phyloP scores from a whole-genome alignment of 2,329 filamentous ascomycete species.

The Alternaria ethzedia region DNA sequence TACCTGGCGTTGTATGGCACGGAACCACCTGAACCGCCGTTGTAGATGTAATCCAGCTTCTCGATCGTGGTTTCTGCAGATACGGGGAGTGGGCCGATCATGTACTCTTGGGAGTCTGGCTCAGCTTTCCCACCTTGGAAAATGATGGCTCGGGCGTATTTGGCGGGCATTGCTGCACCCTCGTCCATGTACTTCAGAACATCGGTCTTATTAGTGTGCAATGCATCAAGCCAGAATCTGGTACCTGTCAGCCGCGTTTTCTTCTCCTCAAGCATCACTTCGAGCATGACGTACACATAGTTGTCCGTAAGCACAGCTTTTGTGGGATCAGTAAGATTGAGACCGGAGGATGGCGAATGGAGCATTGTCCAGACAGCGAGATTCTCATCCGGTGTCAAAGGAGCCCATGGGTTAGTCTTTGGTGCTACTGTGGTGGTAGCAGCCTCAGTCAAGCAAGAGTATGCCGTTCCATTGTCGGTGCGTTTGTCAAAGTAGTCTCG shows the following conservation, averaged over 20 bases:
- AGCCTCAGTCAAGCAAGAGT: constrained; percentile 18
- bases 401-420: constrained; percentile 52
- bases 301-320: constrained; percentile 54
- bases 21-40: constrained; percentile 46
- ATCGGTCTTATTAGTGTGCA: constrained; percentile 58
- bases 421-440: constrained; percentile 39
- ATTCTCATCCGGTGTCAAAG: constrained; percentile 53
- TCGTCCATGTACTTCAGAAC: constrained; percentile 55
- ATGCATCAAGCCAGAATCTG: constrained; percentile 55
- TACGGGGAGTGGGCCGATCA: constrained; percentile 56
- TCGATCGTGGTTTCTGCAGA: constrained; percentile 33
- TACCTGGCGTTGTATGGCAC: constrained; percentile 37
- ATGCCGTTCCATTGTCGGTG: constrained; percentile 11
- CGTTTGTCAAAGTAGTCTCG: constrained; percentile 26
- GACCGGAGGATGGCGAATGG: constrained; percentile 48
- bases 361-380: constrained; percentile 54
- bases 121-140: constrained; percentile 53
- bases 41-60: constrained; percentile 38
- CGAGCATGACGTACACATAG: constrained; percentile 39
- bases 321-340: constrained; percentile 55
- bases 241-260: not conserved
- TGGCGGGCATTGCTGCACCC: constrained; percentile 41
- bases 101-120: constrained; percentile 57
- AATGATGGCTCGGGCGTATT: constrained; percentile 57
- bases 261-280: not conserved